Evolutionary conservation across 306 rosid species (phyloP).

Genomic region (Purshia tridentata): DNA sequence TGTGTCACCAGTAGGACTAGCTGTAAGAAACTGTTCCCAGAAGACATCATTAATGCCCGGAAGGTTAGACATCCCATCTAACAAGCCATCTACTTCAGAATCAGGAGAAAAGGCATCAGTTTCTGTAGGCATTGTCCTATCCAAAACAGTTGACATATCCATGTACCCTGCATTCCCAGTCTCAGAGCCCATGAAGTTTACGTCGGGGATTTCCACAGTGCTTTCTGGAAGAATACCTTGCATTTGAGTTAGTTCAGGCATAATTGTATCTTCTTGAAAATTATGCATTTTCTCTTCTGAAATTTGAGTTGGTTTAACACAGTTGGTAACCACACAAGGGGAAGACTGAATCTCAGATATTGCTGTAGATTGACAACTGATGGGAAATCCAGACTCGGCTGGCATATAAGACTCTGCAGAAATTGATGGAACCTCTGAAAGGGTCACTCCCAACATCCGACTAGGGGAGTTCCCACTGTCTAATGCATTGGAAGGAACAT

Average conservation of each 20-base stretch:
- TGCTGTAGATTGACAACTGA: slow-evolving; percentile 30
- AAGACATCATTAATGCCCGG: slow-evolving; percentile 61
- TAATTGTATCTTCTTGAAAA: slow-evolving; percentile 29
- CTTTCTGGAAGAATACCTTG: slow-evolving; percentile 41
- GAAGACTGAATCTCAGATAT: slow-evolving; percentile 42
- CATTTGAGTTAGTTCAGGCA: slow-evolving; percentile 39
- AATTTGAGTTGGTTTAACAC: slow-evolving; percentile 34
- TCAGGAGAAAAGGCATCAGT: slow-evolving; percentile 41
- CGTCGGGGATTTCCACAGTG: slow-evolving; percentile 30
- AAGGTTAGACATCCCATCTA: slow-evolving; percentile 50
- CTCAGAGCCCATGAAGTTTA: slow-evolving; percentile 37
- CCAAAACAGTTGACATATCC: slow-evolving; percentile 51
- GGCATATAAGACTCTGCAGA: slow-evolving; percentile 34
- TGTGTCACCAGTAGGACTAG: slow-evolving; percentile 44
- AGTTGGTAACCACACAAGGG: slow-evolving; percentile 28
- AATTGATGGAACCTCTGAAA: slow-evolving; percentile 46
- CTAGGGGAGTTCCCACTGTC: slow-evolving; percentile 35
- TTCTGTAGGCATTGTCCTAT: slow-evolving; percentile 38
- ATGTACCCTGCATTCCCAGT: slow-evolving; percentile 32
- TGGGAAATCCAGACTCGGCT: slow-evolving; percentile 29
- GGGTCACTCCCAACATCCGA: slow-evolving; percentile 47
- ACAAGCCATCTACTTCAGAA: slow-evolving; percentile 23
- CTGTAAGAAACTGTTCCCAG: slow-evolving; percentile 61
- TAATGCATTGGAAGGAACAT: slow-evolving; percentile 35
- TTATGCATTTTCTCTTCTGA: slow-evolving; percentile 25